Evolutionary conservation across 2,329 filamentous ascomycete species (phyloP).

Genomic region (Pseudogymnoascus sp.): DNA sequence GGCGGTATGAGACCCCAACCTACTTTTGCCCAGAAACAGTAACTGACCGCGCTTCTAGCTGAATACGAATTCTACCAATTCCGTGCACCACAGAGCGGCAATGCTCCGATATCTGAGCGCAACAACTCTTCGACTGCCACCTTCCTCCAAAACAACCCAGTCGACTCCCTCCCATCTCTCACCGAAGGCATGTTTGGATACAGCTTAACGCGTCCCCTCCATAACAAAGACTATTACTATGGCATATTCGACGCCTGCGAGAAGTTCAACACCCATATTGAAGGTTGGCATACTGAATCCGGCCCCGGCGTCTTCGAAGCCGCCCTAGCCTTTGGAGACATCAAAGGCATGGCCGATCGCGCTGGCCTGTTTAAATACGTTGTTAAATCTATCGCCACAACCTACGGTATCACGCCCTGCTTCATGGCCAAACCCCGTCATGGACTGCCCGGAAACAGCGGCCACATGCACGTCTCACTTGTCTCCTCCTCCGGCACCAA

Average conservation of each 20-base stretch:
- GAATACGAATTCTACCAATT: conserved; percentile 97
- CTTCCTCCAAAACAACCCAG: conserved; percentile 67
- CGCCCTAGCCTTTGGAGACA: conserved; percentile 83
- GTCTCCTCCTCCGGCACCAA: conserved; percentile 73
- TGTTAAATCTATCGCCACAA: conserved; percentile 80
- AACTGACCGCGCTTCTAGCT: conserved; percentile 43
- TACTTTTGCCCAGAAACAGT: conserved; percentile 7
- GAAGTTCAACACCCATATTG: conserved; percentile 72
- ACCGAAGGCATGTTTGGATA: conserved; percentile 97
- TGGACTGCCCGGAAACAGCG: conserved; percentile 87
- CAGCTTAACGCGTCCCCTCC: conserved; percentile 75
- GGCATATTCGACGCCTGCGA: conserved; percentile 74
- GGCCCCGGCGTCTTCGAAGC: conserved; percentile 94
- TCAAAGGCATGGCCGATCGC: conserved; percentile 83
- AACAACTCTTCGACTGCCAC: conserved; percentile 63
- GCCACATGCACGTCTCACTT: conserved; percentile 90
- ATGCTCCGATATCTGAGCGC: conserved; percentile 42
- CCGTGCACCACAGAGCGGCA: conserved; percentile 50
- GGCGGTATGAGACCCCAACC: conserved; percentile 56
- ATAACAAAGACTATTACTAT: conserved; percentile 92
- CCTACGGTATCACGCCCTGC: conserved; percentile 87
- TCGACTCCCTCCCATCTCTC: conserved; percentile 65
- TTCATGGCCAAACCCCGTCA: conserved; percentile 98
- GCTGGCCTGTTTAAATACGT: conserved; percentile 90
- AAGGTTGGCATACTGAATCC: conserved; percentile 94